Evolutionary conservation across 2,329 filamentous ascomycete species (phyloP), one percentile per base, ranked within the genome.

Genomic region (Hawksworthiomyces lignivorus): DNA sequence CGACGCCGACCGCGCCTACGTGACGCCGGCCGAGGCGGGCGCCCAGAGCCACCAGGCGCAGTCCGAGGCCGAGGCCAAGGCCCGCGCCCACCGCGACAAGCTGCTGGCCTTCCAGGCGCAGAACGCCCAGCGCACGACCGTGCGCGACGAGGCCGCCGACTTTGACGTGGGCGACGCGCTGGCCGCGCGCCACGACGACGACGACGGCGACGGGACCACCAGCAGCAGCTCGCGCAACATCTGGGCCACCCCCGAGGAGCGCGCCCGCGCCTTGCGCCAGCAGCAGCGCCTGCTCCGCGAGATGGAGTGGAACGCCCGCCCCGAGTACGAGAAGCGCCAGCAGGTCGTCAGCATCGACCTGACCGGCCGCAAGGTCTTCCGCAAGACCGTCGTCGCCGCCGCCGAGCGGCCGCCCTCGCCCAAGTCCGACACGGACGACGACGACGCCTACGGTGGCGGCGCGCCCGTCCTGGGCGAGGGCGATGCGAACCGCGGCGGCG

Each of bases 261-360:
- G 88, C 31, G 89, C 88, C 1, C 70, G 80, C 50, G 87, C 92
- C 58, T 65, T 95, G 44, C 94, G 90, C 62, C 75, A 80, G 44
- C 89, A 95, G 62, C 88, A 94, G 62, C 86, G 84, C 58, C 67
- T 89, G 4, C 63, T 94, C 51, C 70, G 87, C 5, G 87, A 94
- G 62, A 81, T 92, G 70, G 86, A 94, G 54, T 94, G 88, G 80
- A 84, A 84, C 51, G 81, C 84, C 4, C 70, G 76, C 39, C 87
- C 88, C 0, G 89, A 94, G 48, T 95, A 88, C 61, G 89, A 96
- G 66, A 94, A 90, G 72, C 75, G 86, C 45, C 78, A 75, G 52
- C 82, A 92, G 46, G 83, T 96, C 1, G 75, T 94, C 50, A 90
- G 84, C 55, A 84, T 95, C 47, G 87, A 95, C 57, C 65, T 95